Evolutionary conservation across 2,329 filamentous ascomycete species (phyloP).

Genomic region (Hypoxylon sp.): DNA sequence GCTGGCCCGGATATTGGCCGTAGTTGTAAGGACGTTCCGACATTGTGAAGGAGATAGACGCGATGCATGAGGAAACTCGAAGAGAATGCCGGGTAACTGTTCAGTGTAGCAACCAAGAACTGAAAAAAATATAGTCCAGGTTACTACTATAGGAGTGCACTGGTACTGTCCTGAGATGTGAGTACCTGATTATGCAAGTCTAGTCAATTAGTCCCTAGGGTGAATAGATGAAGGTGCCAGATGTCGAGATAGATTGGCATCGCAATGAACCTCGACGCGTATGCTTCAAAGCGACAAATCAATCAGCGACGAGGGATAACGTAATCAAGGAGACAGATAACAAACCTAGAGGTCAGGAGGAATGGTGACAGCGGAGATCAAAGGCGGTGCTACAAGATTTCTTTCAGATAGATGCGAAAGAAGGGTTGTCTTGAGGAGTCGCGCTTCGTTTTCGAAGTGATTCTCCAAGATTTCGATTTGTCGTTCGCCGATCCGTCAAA

Average conservation of each 20-base stretch:
- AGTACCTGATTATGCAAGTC: background rate
- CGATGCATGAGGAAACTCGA: conserved; percentile 32
- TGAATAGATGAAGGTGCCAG: conserved; percentile 17
- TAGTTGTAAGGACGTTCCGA: conserved; percentile 59
- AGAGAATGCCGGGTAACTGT: conserved; percentile 12
- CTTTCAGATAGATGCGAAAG: conserved; percentile 30
- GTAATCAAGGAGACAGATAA: background rate
- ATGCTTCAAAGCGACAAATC: conserved; percentile 20
- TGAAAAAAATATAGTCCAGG: background rate
- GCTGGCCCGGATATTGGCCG: conserved; percentile 53
- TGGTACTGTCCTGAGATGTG: background rate
- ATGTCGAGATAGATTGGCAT: conserved; percentile 30
- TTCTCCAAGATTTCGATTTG: conserved; percentile 27
- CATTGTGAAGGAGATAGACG: conserved; percentile 52
- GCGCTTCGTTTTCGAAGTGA: conserved; percentile 16
- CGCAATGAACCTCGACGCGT: conserved; percentile 40
- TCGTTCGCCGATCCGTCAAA: conserved; percentile 11
- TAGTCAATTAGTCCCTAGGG: conserved; percentile 23
- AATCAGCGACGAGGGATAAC: conserved; percentile 16
- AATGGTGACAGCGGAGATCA: conserved; percentile 21
- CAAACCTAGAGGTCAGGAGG: background rate
- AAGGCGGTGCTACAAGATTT: conserved; percentile 23
- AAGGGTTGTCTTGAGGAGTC: conserved; percentile 9
- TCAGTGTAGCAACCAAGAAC: conserved; percentile 24
- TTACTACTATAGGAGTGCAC: conserved; percentile 8